A percentile compares a stretch with the other conserved stretches of the same genome.
phyloP scores from a whole-genome alignment of 108 stramenopile species.

The Heterococcus sp. region DNA sequence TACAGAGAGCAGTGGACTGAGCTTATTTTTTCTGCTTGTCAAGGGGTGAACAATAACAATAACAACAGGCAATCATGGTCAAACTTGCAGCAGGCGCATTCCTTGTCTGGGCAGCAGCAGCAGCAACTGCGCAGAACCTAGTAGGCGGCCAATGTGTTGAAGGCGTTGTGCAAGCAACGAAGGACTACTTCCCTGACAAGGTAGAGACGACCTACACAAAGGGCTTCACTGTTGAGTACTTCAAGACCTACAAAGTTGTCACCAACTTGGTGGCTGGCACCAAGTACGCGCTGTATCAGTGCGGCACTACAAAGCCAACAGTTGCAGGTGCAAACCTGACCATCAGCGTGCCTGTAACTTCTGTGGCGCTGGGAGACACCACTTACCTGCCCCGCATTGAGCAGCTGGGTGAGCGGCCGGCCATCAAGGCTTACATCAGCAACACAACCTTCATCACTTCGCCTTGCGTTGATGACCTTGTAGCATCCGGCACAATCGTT shows the following conservation, averaged over 20 bases:
- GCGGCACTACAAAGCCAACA: slow-evolving; percentile 31
- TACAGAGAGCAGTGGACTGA: too few relatives aligned
- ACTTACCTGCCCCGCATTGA: slow-evolving; percentile 21
- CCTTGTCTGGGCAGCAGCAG: neutral
- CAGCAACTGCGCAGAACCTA: neutral
- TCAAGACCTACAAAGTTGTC: slow-evolving; percentile 16
- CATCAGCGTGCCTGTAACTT: slow-evolving; percentile 21
- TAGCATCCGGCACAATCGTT: slow-evolving; percentile 4
- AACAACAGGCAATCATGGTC: neutral
- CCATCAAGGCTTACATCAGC: slow-evolving; percentile 22
- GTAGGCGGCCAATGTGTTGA: neutral
- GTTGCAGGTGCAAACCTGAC: slow-evolving; percentile 1
- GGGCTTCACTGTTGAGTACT: slow-evolving; percentile 19
- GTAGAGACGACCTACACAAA: slow-evolving; percentile 2
- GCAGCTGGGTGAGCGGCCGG: slow-evolving; percentile 24
- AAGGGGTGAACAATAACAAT: too few relatives aligned
- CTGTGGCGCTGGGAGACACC: slow-evolving; percentile 12
- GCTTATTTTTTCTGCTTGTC: too few relatives aligned
- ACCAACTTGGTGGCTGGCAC: neutral
- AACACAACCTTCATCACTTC: slow-evolving; percentile 1
- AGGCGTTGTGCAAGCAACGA: slow-evolving; percentile 8
- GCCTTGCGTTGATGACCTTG: slow-evolving; percentile 24
- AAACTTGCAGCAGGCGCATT: neutral
- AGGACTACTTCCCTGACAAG: slow-evolving; percentile 43
- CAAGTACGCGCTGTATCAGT: slow-evolving; percentile 33